Evolutionary conservation across 1,284 basidiomycete genomes (phyloP).

Genomic region (Pseudozyma hubeiensis): DNA sequence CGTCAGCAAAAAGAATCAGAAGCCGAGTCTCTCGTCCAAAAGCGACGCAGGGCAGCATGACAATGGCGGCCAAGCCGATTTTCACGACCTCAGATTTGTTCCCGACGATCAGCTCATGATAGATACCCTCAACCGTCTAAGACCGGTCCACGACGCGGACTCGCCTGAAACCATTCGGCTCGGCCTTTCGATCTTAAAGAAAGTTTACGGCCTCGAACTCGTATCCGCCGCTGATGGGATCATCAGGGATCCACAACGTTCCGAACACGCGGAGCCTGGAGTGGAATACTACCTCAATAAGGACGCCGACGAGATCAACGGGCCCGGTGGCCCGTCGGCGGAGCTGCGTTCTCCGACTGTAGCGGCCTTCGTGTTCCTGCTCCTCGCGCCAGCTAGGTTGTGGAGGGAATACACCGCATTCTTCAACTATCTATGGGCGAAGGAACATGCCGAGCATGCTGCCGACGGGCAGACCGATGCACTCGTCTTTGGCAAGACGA

Average conservation of each 20-base stretch:
- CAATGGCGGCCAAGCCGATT: neutral
- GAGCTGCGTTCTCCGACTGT: conserved; percentile 13
- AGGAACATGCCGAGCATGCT: conserved; percentile 11
- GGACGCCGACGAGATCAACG: conserved; percentile 6
- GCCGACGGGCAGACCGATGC: neutral
- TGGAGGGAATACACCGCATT: conserved; percentile 19
- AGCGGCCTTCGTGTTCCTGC: conserved; percentile 8
- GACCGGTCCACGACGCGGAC: neutral
- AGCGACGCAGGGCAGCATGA: neutral
- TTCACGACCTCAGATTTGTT: conserved; percentile 15
- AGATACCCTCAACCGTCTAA: conserved; percentile 10
- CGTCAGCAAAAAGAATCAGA: neutral
- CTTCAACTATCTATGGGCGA: conserved; percentile 46
- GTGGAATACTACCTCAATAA: conserved; percentile 15
- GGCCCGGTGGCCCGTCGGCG: neutral
- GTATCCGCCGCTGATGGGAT: conserved; percentile 24
- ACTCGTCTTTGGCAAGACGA: conserved; percentile 12
- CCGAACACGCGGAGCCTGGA: neutral
- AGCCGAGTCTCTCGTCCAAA: neutral
- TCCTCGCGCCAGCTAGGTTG: neutral
- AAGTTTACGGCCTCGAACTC: conserved; percentile 38
- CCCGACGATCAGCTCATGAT: conserved; percentile 29
- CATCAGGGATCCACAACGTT: conserved; percentile 17
- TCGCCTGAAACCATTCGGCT: neutral
- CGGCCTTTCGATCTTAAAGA: conserved; percentile 11